A percentile compares a stretch with the other conserved stretches of the same genome.
phyloP scores from a whole-genome alignment of 2,329 filamentous ascomycete species.

The Oidium heveae region DNA sequence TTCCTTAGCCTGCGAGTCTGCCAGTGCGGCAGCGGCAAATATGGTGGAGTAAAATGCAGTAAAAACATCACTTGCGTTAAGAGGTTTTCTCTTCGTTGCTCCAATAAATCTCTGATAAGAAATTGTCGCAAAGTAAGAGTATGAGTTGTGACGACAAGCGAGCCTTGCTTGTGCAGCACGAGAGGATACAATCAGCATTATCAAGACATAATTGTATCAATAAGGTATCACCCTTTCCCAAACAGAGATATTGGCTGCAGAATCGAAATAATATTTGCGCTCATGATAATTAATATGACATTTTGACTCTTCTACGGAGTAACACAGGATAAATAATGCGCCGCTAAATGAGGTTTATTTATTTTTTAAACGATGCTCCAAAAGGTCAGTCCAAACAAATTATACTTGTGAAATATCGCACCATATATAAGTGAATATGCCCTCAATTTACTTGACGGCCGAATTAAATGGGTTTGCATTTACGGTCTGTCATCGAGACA shows the following conservation, averaged over 20 bases:
- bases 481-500: slow-evolving; percentile 1
- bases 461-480: slow-evolving; percentile 39
- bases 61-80: slow-evolving; percentile 27
- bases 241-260: neutral
- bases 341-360: no score
- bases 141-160: slow-evolving; percentile 37
- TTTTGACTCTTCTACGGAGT: neutral
- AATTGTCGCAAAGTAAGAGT: slow-evolving; percentile 23
- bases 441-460: slow-evolving; percentile 38
- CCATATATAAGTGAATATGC: slow-evolving; percentile 20
- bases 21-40: slow-evolving; percentile 36
- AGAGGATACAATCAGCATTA: slow-evolving; percentile 45
- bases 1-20: slow-evolving; percentile 34
- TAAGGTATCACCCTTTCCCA: neutral
- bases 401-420: no score
- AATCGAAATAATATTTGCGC: slow-evolving; percentile 1
- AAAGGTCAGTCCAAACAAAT: neutral
- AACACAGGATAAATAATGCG: no score
- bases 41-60: slow-evolving; percentile 44
- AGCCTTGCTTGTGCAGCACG: slow-evolving; percentile 34
- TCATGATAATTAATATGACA: slow-evolving; percentile 1
- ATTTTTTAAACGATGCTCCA: neutral
- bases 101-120: slow-evolving; percentile 26
- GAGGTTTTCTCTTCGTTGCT: slow-evolving; percentile 22
- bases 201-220: slow-evolving; percentile 7